phyloP scores from a whole-genome alignment of 2,329 filamentous ascomycete species.

The Talaromyces sp. region DNA sequence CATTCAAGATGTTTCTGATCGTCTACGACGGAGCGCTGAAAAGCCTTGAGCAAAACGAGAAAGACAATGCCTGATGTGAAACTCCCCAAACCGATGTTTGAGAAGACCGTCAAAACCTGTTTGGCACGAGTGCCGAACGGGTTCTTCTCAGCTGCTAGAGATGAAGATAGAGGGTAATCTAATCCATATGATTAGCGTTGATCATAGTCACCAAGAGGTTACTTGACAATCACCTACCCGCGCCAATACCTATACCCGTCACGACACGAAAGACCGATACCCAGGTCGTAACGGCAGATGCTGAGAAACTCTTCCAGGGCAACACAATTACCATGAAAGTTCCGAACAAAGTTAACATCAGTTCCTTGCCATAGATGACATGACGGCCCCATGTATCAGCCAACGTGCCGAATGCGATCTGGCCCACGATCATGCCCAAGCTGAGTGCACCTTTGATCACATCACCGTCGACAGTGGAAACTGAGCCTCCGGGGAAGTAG shows the following conservation, averaged over 20 bases:
- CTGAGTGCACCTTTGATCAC: neutral
- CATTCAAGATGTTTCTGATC: neutral
- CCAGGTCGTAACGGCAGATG: neutral
- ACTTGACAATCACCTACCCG: slow-evolving; percentile 8
- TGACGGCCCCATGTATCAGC: slow-evolving; percentile 28
- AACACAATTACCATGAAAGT: slow-evolving; percentile 26
- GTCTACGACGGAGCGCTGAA: neutral
- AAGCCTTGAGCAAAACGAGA: slow-evolving; percentile 1
- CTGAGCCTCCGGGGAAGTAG: neutral
- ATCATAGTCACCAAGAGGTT: neutral
- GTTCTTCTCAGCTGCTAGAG: slow-evolving; percentile 14
- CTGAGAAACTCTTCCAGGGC: slow-evolving; percentile 18
- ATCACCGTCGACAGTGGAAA: neutral
- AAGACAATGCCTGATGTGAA: slow-evolving; percentile 22
- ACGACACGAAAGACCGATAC: neutral
- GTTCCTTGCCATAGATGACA: slow-evolving; percentile 27
- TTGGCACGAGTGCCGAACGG: slow-evolving; percentile 21
- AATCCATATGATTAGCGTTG: neutral
- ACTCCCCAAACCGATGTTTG: slow-evolving; percentile 25
- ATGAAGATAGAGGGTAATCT: slow-evolving; percentile 18
- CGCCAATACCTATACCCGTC: slow-evolving; percentile 2
- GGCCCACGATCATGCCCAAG: slow-evolving; percentile 9
- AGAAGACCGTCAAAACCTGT: slow-evolving; percentile 24
- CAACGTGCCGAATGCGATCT: slow-evolving; percentile 4
- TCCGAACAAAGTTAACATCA: slow-evolving; percentile 25